These are phyloP conservation scores for Circinella umbellata DNA, from an alignment of 371 early-diverging fungal species.

Conservation along the genomic window DNA sequence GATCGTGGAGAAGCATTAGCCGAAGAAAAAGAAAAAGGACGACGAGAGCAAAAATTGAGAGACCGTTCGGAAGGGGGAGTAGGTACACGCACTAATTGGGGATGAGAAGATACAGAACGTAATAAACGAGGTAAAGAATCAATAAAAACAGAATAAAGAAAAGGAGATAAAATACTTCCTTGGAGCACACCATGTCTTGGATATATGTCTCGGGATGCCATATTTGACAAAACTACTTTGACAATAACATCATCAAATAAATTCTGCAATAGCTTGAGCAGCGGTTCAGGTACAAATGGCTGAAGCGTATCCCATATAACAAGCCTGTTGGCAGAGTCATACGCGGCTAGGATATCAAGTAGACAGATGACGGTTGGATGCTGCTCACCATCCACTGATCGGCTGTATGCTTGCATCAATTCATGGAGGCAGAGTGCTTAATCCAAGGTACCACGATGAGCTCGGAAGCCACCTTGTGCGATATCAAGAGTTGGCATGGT, in stretches of 20 bases:
- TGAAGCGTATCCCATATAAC: slow-evolving; percentile 20
- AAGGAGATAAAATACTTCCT: slow-evolving; percentile 30
- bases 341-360: slow-evolving; percentile 31
- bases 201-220: slow-evolving; percentile 11
- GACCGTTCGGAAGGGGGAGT: too few species aligned
- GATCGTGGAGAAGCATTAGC: neutral
- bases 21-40: neutral
- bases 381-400: neutral
- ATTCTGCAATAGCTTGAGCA: slow-evolving; percentile 13
- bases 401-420: slow-evolving; percentile 10
- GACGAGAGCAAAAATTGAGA: slow-evolving; percentile 3
- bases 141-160: slow-evolving; percentile 31
- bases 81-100: slow-evolving; percentile 2
- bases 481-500: slow-evolving; percentile 17
- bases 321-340: slow-evolving; percentile 20
- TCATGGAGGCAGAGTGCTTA: slow-evolving; percentile 28
- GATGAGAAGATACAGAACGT: neutral
- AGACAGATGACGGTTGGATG: slow-evolving; percentile 19
- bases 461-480: slow-evolving; percentile 31
- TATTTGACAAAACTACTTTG: slow-evolving; percentile 12
- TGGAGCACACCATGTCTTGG: slow-evolving; percentile 28
- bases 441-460: slow-evolving; percentile 20
- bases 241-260: slow-evolving; percentile 24
- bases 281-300: neutral
- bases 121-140: slow-evolving; percentile 21